Percentiles rank a stretch among this genome's conserved stretches.
These are phyloP conservation scores for Tuber indicum DNA, from an alignment of 495 filamentous ascomycete genomes.

Conservation along the genomic window DNA sequence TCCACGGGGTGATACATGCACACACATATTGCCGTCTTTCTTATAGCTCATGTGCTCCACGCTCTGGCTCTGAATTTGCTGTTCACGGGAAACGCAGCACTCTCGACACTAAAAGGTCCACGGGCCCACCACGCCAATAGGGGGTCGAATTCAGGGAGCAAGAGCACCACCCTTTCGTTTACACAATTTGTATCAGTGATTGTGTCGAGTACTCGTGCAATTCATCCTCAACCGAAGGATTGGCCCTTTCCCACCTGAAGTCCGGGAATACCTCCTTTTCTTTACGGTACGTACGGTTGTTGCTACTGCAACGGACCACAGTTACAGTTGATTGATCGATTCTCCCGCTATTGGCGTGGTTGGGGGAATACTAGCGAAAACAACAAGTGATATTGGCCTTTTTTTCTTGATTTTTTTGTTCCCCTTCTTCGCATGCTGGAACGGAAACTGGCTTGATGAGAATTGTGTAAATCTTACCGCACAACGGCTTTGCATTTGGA, in stretches of 20 bases:
- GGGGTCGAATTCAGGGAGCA: not conserved
- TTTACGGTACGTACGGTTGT: not conserved
- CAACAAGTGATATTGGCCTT: not conserved
- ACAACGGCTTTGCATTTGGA: not conserved
- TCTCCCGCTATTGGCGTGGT: not conserved
- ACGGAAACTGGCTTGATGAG: not conserved
- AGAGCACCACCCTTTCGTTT: not conserved
- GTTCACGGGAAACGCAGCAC: not conserved
- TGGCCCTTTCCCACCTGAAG: not conserved
- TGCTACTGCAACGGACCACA: slow-evolving; percentile 3
- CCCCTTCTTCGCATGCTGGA: not conserved
- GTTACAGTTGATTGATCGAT: slow-evolving; percentile 1
- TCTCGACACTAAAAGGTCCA: not conserved
- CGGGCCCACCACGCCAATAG: not conserved
- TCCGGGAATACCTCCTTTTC: not conserved
- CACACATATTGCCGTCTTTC: not conserved
- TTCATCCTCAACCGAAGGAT: not conserved
- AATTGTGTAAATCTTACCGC: not conserved
- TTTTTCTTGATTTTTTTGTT: not conserved
- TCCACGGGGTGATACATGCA: not conserved
- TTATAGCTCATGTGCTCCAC: not conserved
- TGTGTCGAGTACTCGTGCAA: not conserved
- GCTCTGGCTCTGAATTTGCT: not conserved
- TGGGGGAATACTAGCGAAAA: not conserved
- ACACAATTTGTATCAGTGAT: not conserved